Base-by-base conservation (phyloP, 495 filamentous ascomycete species). In the Penicillium manginii region DNA sequence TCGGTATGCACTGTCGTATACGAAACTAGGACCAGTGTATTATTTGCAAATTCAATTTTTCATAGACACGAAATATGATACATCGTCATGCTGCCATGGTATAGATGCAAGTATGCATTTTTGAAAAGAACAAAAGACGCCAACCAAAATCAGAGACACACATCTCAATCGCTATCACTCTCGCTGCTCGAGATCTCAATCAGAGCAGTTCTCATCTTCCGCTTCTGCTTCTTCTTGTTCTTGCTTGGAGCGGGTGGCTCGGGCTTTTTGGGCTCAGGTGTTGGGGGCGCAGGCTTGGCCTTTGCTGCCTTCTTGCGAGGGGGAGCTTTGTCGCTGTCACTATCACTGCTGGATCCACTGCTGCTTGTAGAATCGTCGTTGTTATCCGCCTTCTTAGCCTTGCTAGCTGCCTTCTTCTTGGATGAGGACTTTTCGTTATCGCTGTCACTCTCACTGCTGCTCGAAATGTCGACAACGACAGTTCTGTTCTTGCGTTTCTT, bases 401-500 rank as follows among this genome's bases (percentile, higher is more conserved):
- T 63, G 57, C 62, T 58, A 15, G 40, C 55, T 46, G 50, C 48
- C 50, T 59, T 47, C 58, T 60, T 14, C 35, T 50, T 60, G 9
- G 43, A 35, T 11, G 43, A 26, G 10, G 55, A 26, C 22, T 61
- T 65, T 22, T 65, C 58, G 42, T 65, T 50, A 26, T 71, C 62
- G 54, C 61, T 66, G 40, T 71, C 73, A 31, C 63, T 73, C 29
- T 76, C 76, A 50, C 76, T 80, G 66, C 76, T 78, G 58, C 77
- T 79, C 15, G 77, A 79, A 39, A 77, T 78, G 52, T 77, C 75
- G n/a, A 81, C 61, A 55, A 79, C 50, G 40, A 66, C 73, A 47
- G 74, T 81, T 57, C 78, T 63, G 53, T 86, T 86, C 64, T 83
- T 80, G 63, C 84, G 78, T 73, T 86, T 86, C 62, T 81, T 81